phyloP scores from a whole-genome alignment of 208 protist genomes.

The Acanthamoeba sp. region DNA sequence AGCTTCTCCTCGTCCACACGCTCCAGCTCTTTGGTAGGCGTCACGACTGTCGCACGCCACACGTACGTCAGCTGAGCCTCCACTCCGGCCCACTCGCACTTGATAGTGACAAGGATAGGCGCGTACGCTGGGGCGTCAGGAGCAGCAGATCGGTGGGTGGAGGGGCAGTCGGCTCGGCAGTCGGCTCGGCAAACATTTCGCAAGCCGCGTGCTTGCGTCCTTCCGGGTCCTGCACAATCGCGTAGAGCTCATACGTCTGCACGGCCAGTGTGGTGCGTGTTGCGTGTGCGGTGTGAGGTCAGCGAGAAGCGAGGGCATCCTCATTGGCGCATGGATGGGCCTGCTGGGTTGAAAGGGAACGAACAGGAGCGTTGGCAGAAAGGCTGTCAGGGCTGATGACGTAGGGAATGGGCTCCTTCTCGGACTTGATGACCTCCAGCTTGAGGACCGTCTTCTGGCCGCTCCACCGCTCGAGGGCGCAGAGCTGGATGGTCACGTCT shows the following conservation, averaged over 20 bases:
- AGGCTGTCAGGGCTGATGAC: not conserved
- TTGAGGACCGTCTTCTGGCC: not conserved
- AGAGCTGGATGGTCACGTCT: constrained; percentile 10
- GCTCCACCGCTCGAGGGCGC: not conserved
- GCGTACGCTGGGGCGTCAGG: not conserved
- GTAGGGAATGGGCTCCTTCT: constrained; percentile 40
- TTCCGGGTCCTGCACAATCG: constrained; percentile 43
- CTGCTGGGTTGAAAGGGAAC: not conserved
- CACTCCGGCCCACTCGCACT: no score
- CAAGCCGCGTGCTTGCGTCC: constrained; percentile 39
- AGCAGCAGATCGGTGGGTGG: constrained; percentile 11
- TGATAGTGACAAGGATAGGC: not conserved
- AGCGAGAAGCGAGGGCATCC: not conserved
- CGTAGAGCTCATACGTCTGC: constrained; percentile 28
- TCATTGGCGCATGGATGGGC: no score
- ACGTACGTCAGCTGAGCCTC: no score
- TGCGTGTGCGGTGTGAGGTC: not conserved
- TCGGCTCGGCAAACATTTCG: not conserved
- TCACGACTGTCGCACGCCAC: no score
- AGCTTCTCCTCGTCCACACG: constrained; percentile 31
- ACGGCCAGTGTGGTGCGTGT: not conserved
- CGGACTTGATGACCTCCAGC: constrained; percentile 15
- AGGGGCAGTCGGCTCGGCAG: not conserved
- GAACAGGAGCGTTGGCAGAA: not conserved
- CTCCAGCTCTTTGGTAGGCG: not conserved